Conservation (phyloP, 441 rosid species). For the Rhodomyrtus psidioides region DNA sequence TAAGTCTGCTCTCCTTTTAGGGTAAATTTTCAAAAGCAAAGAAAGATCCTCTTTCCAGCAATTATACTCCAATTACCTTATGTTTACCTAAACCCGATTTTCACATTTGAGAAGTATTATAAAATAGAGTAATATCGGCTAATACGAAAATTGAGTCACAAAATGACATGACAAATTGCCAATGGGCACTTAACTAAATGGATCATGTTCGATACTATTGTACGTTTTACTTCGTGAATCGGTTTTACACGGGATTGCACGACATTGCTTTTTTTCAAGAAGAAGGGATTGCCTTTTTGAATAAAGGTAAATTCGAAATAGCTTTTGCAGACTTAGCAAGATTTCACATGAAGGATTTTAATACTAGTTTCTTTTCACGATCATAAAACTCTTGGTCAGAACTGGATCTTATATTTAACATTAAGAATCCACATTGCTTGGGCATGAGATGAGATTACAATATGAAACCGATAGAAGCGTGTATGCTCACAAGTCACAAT, state of each 20-base stretch:
- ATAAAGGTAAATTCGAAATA: background rate
- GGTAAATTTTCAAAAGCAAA: background rate
- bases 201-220: background rate
- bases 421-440: too few species aligned
- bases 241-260: background rate
- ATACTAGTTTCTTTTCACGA: background rate
- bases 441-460: too few species aligned
- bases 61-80: background rate
- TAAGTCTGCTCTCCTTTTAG: constrained; percentile 24
- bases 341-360: background rate
- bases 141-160: background rate
- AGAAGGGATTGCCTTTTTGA: background rate
- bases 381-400: background rate
- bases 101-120: background rate
- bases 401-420: background rate
- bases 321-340: background rate
- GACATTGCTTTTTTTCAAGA: background rate
- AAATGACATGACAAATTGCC: background rate
- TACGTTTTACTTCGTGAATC: background rate
- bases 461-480: background rate
- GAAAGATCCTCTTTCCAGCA: background rate
- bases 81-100: background rate
- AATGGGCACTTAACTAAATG: background rate
- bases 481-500: background rate
- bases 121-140: background rate